Evolutionary conservation across 306 rosid genomes (phyloP).

Genomic region (Cicer arietinum): DNA sequence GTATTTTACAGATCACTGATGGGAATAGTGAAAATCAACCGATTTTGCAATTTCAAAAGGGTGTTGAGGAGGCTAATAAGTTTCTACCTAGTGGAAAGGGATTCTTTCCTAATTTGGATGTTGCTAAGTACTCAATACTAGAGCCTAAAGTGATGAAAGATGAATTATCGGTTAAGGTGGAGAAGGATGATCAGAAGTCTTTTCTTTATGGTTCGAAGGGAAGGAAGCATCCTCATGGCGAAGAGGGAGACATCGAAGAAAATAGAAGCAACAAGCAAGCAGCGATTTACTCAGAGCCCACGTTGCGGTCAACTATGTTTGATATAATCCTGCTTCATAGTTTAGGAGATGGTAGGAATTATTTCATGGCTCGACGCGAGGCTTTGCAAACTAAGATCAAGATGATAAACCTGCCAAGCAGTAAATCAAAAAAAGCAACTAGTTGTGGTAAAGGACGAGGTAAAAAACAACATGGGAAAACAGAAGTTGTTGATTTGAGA

Average conservation of each 20-base stretch:
- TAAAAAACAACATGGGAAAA: slow-evolving; percentile 72
- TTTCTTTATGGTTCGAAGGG: slow-evolving; percentile 53
- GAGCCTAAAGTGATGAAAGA: slow-evolving; percentile 39
- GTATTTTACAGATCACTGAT: slow-evolving; percentile 58
- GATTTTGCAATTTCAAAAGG: slow-evolving; percentile 79
- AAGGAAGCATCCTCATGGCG: slow-evolving; percentile 61
- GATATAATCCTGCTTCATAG: slow-evolving; percentile 71
- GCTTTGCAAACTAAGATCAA: slow-evolving; percentile 58
- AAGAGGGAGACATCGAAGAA: slow-evolving; percentile 63
- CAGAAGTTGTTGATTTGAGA: slow-evolving; percentile 87
- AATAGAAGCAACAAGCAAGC: slow-evolving; percentile 80
- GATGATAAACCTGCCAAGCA: slow-evolving; percentile 46
- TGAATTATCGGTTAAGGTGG: slow-evolving; percentile 54
- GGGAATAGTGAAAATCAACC: slow-evolving; percentile 66
- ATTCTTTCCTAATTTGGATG: slow-evolving; percentile 54
- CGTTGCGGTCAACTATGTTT: slow-evolving; percentile 62
- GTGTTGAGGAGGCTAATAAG: slow-evolving; percentile 84
- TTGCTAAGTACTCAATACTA: slow-evolving; percentile 37
- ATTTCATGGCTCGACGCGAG: slow-evolving; percentile 59
- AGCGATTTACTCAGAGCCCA: slow-evolving; percentile 70
- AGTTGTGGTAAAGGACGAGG: slow-evolving; percentile 65
- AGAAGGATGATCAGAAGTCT: slow-evolving; percentile 51
- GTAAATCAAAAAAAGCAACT: slow-evolving; percentile 60
- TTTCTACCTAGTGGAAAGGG: slow-evolving; percentile 75
- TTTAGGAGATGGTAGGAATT: slow-evolving; percentile 54